Evolutionary conservation across 2,329 filamentous ascomycete species (phyloP).

Genomic region (Nannizziopsis arthrosporioides): DNA sequence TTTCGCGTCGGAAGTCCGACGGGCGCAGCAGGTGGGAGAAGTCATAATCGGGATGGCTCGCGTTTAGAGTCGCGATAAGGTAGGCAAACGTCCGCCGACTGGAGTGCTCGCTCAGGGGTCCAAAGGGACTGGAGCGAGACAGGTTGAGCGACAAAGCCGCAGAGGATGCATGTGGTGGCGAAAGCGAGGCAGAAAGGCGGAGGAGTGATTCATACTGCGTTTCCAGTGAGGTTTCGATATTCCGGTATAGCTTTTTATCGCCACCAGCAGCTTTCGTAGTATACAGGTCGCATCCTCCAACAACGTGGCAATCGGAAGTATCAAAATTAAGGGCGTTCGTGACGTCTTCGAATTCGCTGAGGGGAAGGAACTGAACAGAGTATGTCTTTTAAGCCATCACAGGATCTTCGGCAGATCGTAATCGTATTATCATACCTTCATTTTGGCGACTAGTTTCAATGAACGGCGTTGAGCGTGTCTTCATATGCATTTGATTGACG

Average conservation of each 20-base stretch:
- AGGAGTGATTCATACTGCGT: constrained; percentile 82
- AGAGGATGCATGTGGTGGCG: constrained; percentile 64
- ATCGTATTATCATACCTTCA: constrained; percentile 9
- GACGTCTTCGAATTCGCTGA: constrained; percentile 82
- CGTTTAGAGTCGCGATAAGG: constrained; percentile 89
- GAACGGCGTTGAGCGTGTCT: not conserved
- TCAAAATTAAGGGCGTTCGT: constrained; percentile 92
- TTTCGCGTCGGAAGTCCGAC: constrained; percentile 77
- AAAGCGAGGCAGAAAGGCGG: constrained; percentile 74
- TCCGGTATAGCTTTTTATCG: constrained; percentile 95
- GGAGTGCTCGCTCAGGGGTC: constrained; percentile 73
- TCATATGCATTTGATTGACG: not conserved
- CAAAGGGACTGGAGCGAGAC: constrained; percentile 81
- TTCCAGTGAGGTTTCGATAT: constrained; percentile 82
- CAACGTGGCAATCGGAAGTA: constrained; percentile 81
- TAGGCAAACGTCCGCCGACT: constrained; percentile 91
- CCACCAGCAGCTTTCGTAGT: constrained; percentile 90
- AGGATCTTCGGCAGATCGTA: not conserved
- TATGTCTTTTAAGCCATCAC: not conserved
- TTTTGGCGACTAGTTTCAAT: not conserved
- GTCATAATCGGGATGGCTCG: constrained; percentile 91
- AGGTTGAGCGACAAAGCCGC: constrained; percentile 59
- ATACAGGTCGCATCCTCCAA: constrained; percentile 90
- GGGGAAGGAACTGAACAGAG: constrained; percentile 72
- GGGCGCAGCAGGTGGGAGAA: constrained; percentile 87